Evolutionary conservation across 1,139 yeast species (phyloP).

Genomic region (Pichia sp.): DNA sequence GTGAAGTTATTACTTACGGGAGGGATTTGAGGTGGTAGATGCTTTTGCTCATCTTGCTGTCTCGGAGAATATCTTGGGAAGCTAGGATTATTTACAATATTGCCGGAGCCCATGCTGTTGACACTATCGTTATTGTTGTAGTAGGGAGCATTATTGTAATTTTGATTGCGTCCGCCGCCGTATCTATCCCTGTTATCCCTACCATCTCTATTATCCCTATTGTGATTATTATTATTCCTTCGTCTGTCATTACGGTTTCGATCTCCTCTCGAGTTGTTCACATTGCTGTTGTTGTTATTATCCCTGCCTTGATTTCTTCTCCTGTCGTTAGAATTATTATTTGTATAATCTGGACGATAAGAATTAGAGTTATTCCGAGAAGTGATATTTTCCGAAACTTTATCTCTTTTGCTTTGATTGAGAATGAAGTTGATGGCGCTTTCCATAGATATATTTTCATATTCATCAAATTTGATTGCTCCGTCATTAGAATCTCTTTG

Average conservation of each 20-base stretch:
- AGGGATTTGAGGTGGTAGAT: constrained; percentile 16
- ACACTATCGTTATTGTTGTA: neutral
- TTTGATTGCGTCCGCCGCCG: neutral
- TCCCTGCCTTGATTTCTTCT: constrained; percentile 31
- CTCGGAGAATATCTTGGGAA: constrained; percentile 17
- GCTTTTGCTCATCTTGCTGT: constrained; percentile 25
- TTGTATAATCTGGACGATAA: constrained; percentile 18
- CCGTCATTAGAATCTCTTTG: constrained; percentile 59
- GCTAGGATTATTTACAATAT: no score
- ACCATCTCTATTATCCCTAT: neutral
- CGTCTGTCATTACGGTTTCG: constrained; percentile 7
- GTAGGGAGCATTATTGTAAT: constrained; percentile 3
- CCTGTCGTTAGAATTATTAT: constrained; percentile 20
- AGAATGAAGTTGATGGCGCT: constrained; percentile 45
- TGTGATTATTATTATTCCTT: constrained; percentile 2
- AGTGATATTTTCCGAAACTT: neutral
- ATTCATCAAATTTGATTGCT: constrained; percentile 75
- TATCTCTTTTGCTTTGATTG: constrained; percentile 8
- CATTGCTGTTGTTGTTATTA: constrained; percentile 8
- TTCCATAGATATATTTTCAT: constrained; percentile 59
- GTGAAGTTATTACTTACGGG: constrained; percentile 2
- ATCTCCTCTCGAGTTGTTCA: constrained; percentile 1
- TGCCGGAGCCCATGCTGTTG: constrained; percentile 22
- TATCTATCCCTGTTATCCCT: neutral
- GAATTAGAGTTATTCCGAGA: constrained; percentile 1